Conservation (phyloP, 345 rosid genomes). For the Brassica juncea region DNA sequence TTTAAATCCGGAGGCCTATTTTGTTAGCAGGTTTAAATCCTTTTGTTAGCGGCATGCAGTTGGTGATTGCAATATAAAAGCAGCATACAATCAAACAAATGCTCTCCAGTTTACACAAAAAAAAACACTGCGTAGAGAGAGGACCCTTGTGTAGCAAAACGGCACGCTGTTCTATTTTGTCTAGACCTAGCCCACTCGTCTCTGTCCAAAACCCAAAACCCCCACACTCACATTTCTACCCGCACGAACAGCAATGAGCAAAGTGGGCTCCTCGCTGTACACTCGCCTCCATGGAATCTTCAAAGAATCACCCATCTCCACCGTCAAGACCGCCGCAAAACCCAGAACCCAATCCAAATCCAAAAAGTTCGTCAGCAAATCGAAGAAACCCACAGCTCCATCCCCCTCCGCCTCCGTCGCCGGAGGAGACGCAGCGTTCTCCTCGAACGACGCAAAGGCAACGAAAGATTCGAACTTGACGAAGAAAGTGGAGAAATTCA, state of each 20-base stretch:
- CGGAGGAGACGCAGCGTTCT: constrained; percentile 1
- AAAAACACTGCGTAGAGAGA: constrained; percentile 21
- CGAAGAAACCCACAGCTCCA: constrained; percentile 8
- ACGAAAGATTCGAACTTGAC: constrained; percentile 45
- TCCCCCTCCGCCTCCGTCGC: constrained; percentile 1
- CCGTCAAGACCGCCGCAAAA: constrained; percentile 19
- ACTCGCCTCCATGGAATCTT: constrained; percentile 49
- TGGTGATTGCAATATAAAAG: background rate
- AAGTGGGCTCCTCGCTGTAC: constrained; percentile 38
- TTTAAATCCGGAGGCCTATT: no score
- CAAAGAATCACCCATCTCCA: constrained; percentile 27
- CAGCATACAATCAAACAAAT: no score
- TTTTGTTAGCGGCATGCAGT: background rate
- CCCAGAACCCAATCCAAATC: constrained; percentile 20
- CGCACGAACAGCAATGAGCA: constrained; percentile 39
- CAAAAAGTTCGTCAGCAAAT: constrained; percentile 29
- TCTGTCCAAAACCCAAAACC: constrained; percentile 36
- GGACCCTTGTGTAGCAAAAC: background rate
- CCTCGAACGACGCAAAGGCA: constrained; percentile 28
- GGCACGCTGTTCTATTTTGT: constrained; percentile 24
- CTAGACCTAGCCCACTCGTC: constrained; percentile 8
- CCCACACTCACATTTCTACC: constrained; percentile 11
- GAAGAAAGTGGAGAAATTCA: constrained; percentile 59
- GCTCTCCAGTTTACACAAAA: background rate
- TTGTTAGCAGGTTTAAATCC: no score